Evolutionary conservation across 208 protist genomes (phyloP).

Genomic region (Histomonas meleagridis): DNA sequence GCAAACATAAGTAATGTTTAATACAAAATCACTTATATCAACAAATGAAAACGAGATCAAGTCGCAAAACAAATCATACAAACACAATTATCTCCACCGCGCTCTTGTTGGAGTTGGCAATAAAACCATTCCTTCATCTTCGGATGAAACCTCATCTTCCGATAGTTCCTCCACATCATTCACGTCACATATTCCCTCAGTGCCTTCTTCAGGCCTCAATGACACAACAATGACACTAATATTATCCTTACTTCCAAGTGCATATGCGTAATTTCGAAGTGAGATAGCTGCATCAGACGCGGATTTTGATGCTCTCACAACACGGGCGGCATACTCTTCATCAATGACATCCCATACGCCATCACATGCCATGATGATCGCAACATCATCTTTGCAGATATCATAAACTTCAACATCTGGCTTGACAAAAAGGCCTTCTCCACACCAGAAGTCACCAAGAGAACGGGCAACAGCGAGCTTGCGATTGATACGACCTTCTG

Average conservation of each 20-base stretch:
- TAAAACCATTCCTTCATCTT: too few relatives aligned
- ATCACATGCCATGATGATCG: not conserved
- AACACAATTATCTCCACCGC: too few relatives aligned
- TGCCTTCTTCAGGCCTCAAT: too few relatives aligned
- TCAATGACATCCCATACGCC: constrained; percentile 12
- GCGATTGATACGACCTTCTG: not conserved
- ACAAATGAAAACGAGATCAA: too few relatives aligned
- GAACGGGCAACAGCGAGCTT: constrained; percentile 19
- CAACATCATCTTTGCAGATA: not conserved
- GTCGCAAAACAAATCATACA: too few relatives aligned
- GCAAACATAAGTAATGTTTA: too few relatives aligned
- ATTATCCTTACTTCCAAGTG: not conserved
- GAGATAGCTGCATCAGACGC: not conserved
- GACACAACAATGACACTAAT: not conserved
- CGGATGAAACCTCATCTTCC: too few relatives aligned
- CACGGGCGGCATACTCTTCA: not conserved
- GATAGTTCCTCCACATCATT: too few relatives aligned
- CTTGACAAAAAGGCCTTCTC: not conserved
- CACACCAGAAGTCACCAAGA: constrained; percentile 26
- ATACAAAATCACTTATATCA: too few relatives aligned
- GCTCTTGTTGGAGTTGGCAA: too few relatives aligned
- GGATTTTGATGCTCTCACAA: not conserved
- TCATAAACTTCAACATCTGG: not conserved
- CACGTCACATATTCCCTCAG: too few relatives aligned
- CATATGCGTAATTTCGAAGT: not conserved